These are phyloP conservation scores for Pestalotiopsis fici DNA, from an alignment of 2,329 filamentous ascomycete species.

Conservation along the genomic window DNA sequence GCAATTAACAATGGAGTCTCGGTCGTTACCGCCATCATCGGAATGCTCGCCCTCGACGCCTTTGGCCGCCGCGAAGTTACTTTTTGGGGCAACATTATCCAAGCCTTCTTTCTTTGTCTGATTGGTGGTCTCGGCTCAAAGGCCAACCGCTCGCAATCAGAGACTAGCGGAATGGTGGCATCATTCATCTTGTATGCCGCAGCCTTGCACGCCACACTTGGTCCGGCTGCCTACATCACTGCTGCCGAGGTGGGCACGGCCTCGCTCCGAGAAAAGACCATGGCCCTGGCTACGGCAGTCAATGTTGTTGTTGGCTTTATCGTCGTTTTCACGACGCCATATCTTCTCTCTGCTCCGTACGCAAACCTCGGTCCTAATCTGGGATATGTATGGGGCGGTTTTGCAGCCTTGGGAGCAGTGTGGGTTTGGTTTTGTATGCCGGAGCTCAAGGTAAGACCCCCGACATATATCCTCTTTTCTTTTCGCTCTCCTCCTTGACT, in stretches of 20 bases:
- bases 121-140: slow-evolving; percentile 12
- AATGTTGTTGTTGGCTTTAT: slow-evolving; percentile 21
- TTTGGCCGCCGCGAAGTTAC: slow-evolving; percentile 15
- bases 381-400: slow-evolving; percentile 15
- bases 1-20: slow-evolving; percentile 17
- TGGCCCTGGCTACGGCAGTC: slow-evolving; percentile 19
- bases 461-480: not conserved
- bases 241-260: slow-evolving; percentile 19
- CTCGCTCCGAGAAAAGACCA: slow-evolving; percentile 18
- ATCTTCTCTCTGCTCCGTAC: slow-evolving; percentile 17
- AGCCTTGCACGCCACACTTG: slow-evolving; percentile 9
- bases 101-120: slow-evolving; percentile 14
- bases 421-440: slow-evolving; percentile 16
- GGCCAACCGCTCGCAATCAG: not conserved
- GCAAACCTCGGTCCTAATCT: slow-evolving; percentile 8
- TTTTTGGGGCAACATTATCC: slow-evolving; percentile 15
- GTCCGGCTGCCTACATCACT: slow-evolving; percentile 19
- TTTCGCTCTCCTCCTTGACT: not conserved
- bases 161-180: not conserved
- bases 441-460: slow-evolving; percentile 12
- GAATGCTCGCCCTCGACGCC: slow-evolving; percentile 15
- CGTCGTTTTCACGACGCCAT: slow-evolving; percentile 18
- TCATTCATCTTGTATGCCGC: not conserved
- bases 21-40: slow-evolving; percentile 12
- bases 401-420: slow-evolving; percentile 6